Evolutionary conservation across 139 green algal genomes (phyloP).

Genomic region (Trebouxia sp.): DNA sequence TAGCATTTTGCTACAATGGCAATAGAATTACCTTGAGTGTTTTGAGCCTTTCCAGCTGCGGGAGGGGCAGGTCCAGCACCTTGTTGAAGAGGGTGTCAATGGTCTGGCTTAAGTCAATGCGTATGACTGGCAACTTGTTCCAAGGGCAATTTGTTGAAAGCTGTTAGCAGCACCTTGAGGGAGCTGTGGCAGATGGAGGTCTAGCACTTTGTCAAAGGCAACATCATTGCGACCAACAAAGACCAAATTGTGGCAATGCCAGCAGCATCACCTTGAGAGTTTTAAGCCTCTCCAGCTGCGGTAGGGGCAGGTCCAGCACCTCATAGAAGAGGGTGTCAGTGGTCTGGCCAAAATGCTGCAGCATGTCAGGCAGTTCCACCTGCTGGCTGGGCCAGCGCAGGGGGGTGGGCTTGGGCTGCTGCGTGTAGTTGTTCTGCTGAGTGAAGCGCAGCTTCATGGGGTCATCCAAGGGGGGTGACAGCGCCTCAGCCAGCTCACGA

Average conservation of each 20-base stretch:
- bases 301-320: slow-evolving; percentile 92
- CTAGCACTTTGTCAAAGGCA: no score
- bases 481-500: slow-evolving; percentile 52
- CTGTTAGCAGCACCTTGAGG: no score
- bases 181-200: no score
- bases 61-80: slow-evolving; percentile 91
- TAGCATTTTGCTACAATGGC: no score
- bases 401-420: slow-evolving; percentile 48
- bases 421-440: slow-evolving; percentile 81
- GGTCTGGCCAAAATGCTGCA: slow-evolving; percentile 53
- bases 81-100: slow-evolving; percentile 87
- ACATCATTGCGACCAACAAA: no score
- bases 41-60: slow-evolving; percentile 76
- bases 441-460: slow-evolving; percentile 71
- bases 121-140: slow-evolving; percentile 71
- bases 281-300: slow-evolving; percentile 78
- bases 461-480: slow-evolving; percentile 50
- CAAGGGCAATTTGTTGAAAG: no score
- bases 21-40: slow-evolving; percentile 55
- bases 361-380: slow-evolving; percentile 67
- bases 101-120: slow-evolving; percentile 49
- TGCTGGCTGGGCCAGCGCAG: slow-evolving; percentile 62
- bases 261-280: slow-evolving; percentile 55
- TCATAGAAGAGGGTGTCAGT: slow-evolving; percentile 87
- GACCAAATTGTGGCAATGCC: no score